A percentile compares a stretch with the other conserved stretches of the same genome.
Evolutionary conservation across 805 yeast genomes (phyloP).

Genomic region (Myxozyma lipomycoides): DNA sequence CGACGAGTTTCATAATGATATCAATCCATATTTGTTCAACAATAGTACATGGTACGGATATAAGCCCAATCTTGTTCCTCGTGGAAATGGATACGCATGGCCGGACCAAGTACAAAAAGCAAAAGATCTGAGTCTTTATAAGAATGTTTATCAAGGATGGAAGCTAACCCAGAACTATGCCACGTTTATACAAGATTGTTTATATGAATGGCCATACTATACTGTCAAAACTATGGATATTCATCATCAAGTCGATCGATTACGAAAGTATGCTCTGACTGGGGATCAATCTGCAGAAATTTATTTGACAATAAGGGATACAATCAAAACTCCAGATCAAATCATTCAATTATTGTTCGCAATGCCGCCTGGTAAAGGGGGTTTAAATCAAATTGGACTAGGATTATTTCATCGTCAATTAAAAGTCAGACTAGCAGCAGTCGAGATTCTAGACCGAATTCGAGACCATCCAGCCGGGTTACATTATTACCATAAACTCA

Average conservation of each 20-base stretch:
- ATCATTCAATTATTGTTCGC: constrained; percentile 27
- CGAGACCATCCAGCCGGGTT: constrained; percentile 3
- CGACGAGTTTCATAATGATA: constrained; percentile 32
- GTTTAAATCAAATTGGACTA: not conserved
- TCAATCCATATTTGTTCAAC: constrained; percentile 27
- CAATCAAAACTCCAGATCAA: constrained; percentile 32
- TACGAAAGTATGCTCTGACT: constrained; percentile 29
- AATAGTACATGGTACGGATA: constrained; percentile 14
- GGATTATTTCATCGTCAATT: not conserved
- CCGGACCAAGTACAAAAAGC: constrained; percentile 29
- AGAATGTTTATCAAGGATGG: constrained; percentile 36
- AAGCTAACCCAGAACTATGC: constrained; percentile 31
- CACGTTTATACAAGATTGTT: constrained; percentile 29
- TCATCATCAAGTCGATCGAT: constrained; percentile 33
- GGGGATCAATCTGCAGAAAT: constrained; percentile 32
- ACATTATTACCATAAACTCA: not conserved
- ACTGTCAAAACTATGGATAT: constrained; percentile 33
- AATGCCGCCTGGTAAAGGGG: constrained; percentile 4
- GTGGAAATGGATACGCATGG: constrained; percentile 37
- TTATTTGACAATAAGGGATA: constrained; percentile 29
- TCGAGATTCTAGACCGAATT: constrained; percentile 2
- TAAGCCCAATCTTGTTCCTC: constrained; percentile 26
- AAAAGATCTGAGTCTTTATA: constrained; percentile 30
- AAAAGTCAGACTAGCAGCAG: not conserved
- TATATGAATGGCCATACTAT: constrained; percentile 25